phyloP scores from a whole-genome alignment of 305 asterid genomes.

The Fraxinus paxiana region DNA sequence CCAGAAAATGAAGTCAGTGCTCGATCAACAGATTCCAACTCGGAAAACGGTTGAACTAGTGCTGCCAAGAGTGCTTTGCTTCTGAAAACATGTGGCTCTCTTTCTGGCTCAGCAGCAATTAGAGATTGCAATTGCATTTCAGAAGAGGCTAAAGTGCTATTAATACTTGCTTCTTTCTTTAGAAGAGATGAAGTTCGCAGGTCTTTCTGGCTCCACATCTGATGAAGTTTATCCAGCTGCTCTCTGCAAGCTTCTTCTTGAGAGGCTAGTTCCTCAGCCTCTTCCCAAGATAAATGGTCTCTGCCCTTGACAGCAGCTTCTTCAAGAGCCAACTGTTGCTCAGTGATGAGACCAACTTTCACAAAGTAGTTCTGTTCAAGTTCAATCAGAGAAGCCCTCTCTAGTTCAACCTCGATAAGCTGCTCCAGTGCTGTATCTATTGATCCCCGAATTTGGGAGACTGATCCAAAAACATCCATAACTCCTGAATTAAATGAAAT shows the following conservation, averaged over 20 bases:
- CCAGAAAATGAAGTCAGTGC: conserved; percentile 49
- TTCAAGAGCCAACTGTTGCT: conserved; percentile 90
- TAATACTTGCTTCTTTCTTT: conserved; percentile 65
- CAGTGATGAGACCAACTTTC: conserved; percentile 83
- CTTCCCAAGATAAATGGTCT: conserved; percentile 98
- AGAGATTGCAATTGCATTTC: conserved; percentile 66
- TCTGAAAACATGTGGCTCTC: conserved; percentile 53
- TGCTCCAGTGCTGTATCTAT: conserved; percentile 85
- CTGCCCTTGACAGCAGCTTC: conserved; percentile 93
- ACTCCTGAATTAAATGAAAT: conserved; percentile 69
- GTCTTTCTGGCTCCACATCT: conserved; percentile 92
- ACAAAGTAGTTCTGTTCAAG: conserved; percentile 90
- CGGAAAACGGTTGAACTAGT: conserved; percentile 74
- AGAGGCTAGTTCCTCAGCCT: conserved; percentile 98
- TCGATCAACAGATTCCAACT: conserved; percentile 77
- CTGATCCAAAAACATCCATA: conserved; percentile 83
- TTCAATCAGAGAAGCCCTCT: conserved; percentile 71
- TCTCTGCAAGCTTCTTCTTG: conserved; percentile 98
- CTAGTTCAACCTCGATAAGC: conserved; percentile 84
- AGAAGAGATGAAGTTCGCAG: conserved; percentile 57
- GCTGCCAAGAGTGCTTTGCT: conserved; percentile 65
- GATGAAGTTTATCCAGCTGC: conserved; percentile 88
- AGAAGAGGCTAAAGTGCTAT: conserved; percentile 53
- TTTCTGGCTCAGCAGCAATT: conserved; percentile 49
- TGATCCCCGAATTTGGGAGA: conserved; percentile 82